These are phyloP conservation scores for Fusarium cyanostomum DNA, from an alignment of 2,329 filamentous ascomycete species.

Conservation along the genomic window DNA sequence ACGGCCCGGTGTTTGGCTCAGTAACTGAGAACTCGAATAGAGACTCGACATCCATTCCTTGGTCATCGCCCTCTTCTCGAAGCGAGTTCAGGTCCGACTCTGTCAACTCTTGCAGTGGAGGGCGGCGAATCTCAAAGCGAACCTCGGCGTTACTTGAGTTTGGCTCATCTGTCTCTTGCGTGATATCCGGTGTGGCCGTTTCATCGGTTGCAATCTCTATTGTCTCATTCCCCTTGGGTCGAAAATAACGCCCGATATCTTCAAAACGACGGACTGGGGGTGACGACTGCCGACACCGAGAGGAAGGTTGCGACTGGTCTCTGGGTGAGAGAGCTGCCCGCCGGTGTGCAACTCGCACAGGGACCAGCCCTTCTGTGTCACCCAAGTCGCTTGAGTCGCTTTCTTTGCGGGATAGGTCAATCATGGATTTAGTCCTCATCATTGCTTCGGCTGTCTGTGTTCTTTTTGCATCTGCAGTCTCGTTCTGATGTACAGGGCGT, in stretches of 20 bases:
- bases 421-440: constrained; percentile 44
- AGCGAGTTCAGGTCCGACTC: constrained; percentile 33
- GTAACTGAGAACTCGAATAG: neutral
- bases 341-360: constrained; percentile 41
- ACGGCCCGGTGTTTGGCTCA: constrained; percentile 8
- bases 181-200: constrained; percentile 43
- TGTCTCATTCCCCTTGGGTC: constrained; percentile 29
- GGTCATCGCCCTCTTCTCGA: constrained; percentile 30
- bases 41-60: constrained; percentile 5
- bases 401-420: constrained; percentile 48
- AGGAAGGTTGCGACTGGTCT: constrained; percentile 3
- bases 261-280: constrained; percentile 23
- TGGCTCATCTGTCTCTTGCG: constrained; percentile 9
- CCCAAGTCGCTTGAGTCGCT: constrained; percentile 47
- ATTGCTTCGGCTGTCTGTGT: constrained; percentile 11
- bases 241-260: constrained; percentile 48
- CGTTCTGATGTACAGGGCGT: neutral
- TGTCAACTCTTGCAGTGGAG: constrained; percentile 38
- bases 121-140: constrained; percentile 19
- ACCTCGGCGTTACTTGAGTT: constrained; percentile 13
- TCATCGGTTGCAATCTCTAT: constrained; percentile 50
- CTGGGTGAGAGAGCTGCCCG: constrained; percentile 4
- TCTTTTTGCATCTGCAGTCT: neutral
- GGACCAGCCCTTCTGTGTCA: constrained; percentile 25
- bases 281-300: neutral